Conservation (phyloP, 2,329 filamentous ascomycete species). For the Gaeumannomyces sp. region DNA sequence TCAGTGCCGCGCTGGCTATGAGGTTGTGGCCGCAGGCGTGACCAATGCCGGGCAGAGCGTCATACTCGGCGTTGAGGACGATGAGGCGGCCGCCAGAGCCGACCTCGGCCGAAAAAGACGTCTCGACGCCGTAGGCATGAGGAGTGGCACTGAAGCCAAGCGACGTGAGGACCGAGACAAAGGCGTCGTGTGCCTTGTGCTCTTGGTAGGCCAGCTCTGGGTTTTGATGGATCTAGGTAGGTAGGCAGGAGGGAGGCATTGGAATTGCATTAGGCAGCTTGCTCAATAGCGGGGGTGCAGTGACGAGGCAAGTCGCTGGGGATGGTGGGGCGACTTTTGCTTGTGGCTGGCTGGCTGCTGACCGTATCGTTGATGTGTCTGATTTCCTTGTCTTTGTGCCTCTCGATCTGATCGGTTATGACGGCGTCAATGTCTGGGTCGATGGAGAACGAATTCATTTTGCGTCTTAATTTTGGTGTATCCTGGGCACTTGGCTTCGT, state of each 20-base stretch:
- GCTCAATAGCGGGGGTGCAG: neutral
- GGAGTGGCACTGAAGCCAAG: constrained; percentile 38
- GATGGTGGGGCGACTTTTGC: neutral
- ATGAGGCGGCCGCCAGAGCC: constrained; percentile 15
- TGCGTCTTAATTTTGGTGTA: neutral
- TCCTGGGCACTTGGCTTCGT: no score
- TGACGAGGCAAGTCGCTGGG: neutral
- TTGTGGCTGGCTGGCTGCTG: neutral
- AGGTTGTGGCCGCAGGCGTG: constrained; percentile 38
- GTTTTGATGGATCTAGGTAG: constrained; percentile 27
- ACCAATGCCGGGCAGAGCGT: constrained; percentile 29
- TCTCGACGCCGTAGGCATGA: constrained; percentile 44
- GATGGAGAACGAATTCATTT: neutral
- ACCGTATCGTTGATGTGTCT: neutral
- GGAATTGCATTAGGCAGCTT: neutral
- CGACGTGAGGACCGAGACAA: constrained; percentile 35
- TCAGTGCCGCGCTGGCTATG: constrained; percentile 31
- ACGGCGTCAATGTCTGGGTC: neutral
- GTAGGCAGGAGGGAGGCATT: neutral
- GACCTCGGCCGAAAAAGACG: constrained; percentile 38
- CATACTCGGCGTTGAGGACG: constrained; percentile 21
- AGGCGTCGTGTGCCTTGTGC: constrained; percentile 40
- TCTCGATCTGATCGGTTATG: neutral
- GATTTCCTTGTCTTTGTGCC: neutral
- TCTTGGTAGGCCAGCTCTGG: constrained; percentile 47